These are phyloP conservation scores for Colletotrichum trifolii DNA, from an alignment of 2,329 filamentous ascomycete species.

Conservation along the genomic window DNA sequence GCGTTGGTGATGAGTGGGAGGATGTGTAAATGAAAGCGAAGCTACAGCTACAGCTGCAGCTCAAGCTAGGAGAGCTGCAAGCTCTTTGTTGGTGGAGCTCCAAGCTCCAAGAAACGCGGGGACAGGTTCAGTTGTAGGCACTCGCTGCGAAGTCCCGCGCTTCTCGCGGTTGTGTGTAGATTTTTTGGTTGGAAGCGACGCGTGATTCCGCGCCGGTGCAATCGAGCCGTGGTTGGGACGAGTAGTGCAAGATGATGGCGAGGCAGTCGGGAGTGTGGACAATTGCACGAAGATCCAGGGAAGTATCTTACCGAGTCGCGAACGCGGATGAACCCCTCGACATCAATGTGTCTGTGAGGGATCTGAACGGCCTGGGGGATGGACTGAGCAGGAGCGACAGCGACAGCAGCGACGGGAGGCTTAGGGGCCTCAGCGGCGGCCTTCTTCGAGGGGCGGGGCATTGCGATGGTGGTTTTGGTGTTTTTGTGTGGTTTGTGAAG, in stretches of 20 bases:
- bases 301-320: slow-evolving; percentile 78
- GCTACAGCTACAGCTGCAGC: neutral
- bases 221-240: neutral
- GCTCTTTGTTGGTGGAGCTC: slow-evolving; percentile 13
- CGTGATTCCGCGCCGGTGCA: neutral
- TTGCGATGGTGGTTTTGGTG: slow-evolving; percentile 42
- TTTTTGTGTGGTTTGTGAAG: neutral
- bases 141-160: no score
- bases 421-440: slow-evolving; percentile 51
- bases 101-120: slow-evolving; percentile 39
- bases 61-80: slow-evolving; percentile 8
- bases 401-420: slow-evolving; percentile 46
- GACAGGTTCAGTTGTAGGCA: no score
- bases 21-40: neutral
- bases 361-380: slow-evolving; percentile 38
- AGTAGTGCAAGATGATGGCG: neutral
- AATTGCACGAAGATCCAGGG: slow-evolving; percentile 27
- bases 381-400: slow-evolving; percentile 48
- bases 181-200: no score
- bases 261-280: neutral
- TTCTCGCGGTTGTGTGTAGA: no score
- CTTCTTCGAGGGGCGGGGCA: slow-evolving; percentile 61
- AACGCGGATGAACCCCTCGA: slow-evolving; percentile 82
- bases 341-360: slow-evolving; percentile 61
- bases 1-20: neutral